Evolutionary conservation across 495 filamentous ascomycete species (phyloP).

Genomic region (Letharia lupina): DNA sequence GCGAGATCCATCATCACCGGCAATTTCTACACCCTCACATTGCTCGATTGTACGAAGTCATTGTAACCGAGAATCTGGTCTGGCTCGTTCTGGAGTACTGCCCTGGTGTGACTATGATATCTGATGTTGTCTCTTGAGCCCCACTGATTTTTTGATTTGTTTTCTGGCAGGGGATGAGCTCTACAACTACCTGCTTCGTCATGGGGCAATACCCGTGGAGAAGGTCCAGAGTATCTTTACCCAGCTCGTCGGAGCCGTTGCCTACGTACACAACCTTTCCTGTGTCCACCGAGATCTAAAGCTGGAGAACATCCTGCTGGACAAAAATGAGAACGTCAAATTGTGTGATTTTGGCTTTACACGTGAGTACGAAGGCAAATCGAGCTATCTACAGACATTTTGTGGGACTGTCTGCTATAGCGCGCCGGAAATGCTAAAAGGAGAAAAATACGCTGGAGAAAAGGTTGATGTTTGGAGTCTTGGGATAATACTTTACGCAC

Average conservation of each 20-base stretch:
- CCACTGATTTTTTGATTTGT: constrained; percentile 20
- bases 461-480: constrained; percentile 98
- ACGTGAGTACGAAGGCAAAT: constrained; percentile 89
- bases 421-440: constrained; percentile 96
- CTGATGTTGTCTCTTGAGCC: neutral
- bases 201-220: constrained; percentile 74
- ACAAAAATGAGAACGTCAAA: constrained; percentile 97
- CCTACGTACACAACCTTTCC: constrained; percentile 89
- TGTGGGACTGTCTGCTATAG: constrained; percentile 97
- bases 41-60: constrained; percentile 91
- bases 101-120: constrained; percentile 54
- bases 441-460: constrained; percentile 94
- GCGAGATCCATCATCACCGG: constrained; percentile 96
- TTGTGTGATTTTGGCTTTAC: constrained; percentile 99
- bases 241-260: constrained; percentile 89
- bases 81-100: constrained; percentile 98
- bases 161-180: constrained; percentile 75
- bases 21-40: constrained; percentile 98
- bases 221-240: constrained; percentile 95
- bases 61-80: constrained; percentile 87
- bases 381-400: constrained; percentile 93
- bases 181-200: constrained; percentile 84
- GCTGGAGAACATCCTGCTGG: constrained; percentile 92
- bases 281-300: constrained; percentile 97
- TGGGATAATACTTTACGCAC: constrained; percentile 89